Conservation (phyloP, 345 rosid genomes). For the Atalantia buxifolia region DNA sequence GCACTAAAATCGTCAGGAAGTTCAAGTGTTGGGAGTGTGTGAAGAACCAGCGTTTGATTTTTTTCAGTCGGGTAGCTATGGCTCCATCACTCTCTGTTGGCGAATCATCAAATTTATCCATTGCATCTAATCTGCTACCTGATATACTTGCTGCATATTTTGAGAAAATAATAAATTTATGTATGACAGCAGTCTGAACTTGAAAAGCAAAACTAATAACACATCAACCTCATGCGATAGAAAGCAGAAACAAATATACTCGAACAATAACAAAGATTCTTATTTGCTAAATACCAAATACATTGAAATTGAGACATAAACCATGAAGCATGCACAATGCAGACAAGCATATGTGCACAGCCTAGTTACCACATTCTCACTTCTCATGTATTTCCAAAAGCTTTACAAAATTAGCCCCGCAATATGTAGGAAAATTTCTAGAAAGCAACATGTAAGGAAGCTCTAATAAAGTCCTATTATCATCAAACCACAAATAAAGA, state of each 20-base stretch:
- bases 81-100: slow-evolving; percentile 58
- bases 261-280: not conserved
- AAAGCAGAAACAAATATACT: not conserved
- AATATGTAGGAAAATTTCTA: not conserved
- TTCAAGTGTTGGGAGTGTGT: slow-evolving; percentile 79
- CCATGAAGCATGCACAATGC: not conserved
- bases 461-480: not conserved
- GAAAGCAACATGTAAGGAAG: not conserved
- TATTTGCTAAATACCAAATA: not conserved
- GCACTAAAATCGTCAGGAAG: slow-evolving; percentile 83
- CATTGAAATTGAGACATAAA: not conserved
- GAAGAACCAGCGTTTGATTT: slow-evolving; percentile 61
- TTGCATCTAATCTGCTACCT: slow-evolving; percentile 58
- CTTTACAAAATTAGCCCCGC: not conserved
- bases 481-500: not conserved
- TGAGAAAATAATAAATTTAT: not conserved
- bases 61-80: slow-evolving; percentile 44
- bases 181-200: not conserved
- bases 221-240: not conserved
- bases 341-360: not conserved
- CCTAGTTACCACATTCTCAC: not conserved
- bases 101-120: slow-evolving; percentile 71
- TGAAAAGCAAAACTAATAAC: not conserved
- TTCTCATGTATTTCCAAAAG: not conserved
- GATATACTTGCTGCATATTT: slow-evolving; percentile 62